Conservation (phyloP, 2,329 filamentous ascomycete genomes). For the Endoconidiophora laricicola region DNA sequence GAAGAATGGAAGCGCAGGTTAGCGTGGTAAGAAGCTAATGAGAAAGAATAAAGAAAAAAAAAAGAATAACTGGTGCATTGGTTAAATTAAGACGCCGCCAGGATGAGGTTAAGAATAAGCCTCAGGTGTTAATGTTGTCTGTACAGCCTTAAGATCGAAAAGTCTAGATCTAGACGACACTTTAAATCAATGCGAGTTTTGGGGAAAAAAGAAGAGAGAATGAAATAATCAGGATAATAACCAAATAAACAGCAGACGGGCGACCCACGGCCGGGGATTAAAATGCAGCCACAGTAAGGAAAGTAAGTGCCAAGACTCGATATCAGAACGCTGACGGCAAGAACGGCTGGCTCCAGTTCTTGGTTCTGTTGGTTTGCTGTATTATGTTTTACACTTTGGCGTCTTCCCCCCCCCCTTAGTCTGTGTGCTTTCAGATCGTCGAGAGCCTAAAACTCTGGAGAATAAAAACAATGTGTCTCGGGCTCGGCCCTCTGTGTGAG, state of each 20-base stretch:
- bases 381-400: too few species aligned
- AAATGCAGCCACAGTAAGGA: too few species aligned
- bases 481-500: too few species aligned
- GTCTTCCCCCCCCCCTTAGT: too few species aligned
- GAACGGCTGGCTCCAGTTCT: too few species aligned
- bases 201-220: conserved; percentile 1
- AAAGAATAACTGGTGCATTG: neutral
- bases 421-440: too few species aligned
- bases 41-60: neutral
- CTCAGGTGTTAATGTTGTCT: neutral
- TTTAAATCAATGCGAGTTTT: neutral
- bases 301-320: too few species aligned
- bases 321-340: too few species aligned
- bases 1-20: neutral
- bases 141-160: neutral
- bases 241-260: neutral
- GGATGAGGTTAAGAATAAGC: neutral
- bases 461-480: too few species aligned
- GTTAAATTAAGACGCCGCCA: neutral
- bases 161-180: neutral
- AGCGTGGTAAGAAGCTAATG: neutral
- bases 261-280: too few species aligned
- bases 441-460: too few species aligned
- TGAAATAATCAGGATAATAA: neutral
- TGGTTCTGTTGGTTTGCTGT: too few species aligned